Percentiles rank a stretch among this genome's conserved stretches.
Conservation (phyloP, 169 alveolate genomes). For the Babesia ovata region DNA sequence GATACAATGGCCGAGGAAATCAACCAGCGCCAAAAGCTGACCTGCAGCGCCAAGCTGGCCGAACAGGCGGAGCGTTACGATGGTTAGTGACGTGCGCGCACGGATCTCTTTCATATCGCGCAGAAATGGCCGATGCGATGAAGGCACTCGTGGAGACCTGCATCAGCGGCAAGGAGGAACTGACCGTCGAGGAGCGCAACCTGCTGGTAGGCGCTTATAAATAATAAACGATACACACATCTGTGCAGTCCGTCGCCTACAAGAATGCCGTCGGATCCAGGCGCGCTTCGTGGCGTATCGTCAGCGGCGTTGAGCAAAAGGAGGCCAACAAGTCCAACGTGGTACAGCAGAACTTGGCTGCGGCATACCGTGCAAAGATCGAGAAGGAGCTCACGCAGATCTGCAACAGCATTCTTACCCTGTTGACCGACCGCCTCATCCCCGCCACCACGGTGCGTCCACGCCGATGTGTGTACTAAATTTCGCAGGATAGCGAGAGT, state of each 20-base stretch:
- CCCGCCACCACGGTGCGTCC: conserved; percentile 82
- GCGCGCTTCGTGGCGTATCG: conserved; percentile 97
- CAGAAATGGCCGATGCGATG: conserved; percentile 83
- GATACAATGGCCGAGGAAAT: conserved; percentile 59
- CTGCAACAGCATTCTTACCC: conserved; percentile 90
- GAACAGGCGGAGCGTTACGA: conserved; percentile 99
- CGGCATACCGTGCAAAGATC: conserved; percentile 90
- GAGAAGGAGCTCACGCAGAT: conserved; percentile 92
- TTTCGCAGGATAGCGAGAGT: conserved; percentile 84
- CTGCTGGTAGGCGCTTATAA: conserved; percentile 64
- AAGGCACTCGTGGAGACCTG: conserved; percentile 77
- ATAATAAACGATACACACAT: background rate
- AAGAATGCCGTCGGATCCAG: conserved; percentile 98
- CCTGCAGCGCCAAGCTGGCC: conserved; percentile 94
- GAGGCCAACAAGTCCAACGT: conserved; percentile 93
- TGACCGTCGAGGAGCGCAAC: conserved; percentile 93
- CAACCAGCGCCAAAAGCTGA: conserved; percentile 75
- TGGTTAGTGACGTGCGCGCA: conserved; percentile 85
- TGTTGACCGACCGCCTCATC: conserved; percentile 89
- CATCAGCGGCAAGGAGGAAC: conserved; percentile 83
- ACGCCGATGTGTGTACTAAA: background rate
- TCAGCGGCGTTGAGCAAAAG: conserved; percentile 94
- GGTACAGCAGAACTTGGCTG: conserved; percentile 88
- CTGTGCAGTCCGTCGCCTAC: conserved; percentile 94
- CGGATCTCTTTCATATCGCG: background rate